A percentile compares a stretch with the other conserved stretches of the same genome.
Conservation (phyloP, 108 stramenopile species). For the Cyclotella choctawhatcheeana region DNA sequence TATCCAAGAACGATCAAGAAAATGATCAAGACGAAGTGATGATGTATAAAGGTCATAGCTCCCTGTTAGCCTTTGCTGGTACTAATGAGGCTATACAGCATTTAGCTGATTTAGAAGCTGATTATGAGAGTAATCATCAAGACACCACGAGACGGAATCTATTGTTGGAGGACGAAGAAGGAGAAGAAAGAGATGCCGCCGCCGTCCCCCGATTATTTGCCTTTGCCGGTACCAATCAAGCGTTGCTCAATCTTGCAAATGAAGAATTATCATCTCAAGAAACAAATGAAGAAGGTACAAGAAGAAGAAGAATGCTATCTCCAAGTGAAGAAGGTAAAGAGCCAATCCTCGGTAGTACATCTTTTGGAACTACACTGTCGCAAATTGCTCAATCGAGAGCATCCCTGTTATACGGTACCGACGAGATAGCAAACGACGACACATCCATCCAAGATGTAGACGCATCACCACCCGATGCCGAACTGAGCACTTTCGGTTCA, state of each 20-base stretch:
- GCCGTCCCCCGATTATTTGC: constrained; percentile 7
- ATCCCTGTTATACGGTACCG: not conserved
- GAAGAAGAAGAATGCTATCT: not conserved
- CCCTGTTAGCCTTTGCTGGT: constrained; percentile 41
- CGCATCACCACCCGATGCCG: no score
- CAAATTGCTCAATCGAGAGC: constrained; percentile 2
- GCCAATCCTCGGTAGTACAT: not conserved
- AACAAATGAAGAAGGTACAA: not conserved
- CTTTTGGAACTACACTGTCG: not conserved
- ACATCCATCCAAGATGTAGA: not conserved
- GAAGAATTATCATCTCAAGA: no score
- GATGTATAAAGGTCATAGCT: not conserved
- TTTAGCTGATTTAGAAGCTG: not conserved
- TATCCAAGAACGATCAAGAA: no score
- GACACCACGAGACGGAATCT: not conserved
- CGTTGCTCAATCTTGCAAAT: constrained; percentile 8
- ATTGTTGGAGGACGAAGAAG: not conserved
- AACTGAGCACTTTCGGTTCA: not conserved
- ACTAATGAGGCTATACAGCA: constrained; percentile 1
- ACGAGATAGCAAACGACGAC: not conserved
- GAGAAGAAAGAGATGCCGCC: not conserved
- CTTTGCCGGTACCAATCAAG: constrained; percentile 38
- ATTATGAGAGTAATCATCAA: not conserved
- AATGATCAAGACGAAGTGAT: not conserved
- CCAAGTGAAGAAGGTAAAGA: not conserved